Percentiles rank a stretch among this genome's conserved stretches.
These are phyloP conservation scores for Solanum peruvianum DNA, from an alignment of 257 asterid genomes.

Conservation along the genomic window DNA sequence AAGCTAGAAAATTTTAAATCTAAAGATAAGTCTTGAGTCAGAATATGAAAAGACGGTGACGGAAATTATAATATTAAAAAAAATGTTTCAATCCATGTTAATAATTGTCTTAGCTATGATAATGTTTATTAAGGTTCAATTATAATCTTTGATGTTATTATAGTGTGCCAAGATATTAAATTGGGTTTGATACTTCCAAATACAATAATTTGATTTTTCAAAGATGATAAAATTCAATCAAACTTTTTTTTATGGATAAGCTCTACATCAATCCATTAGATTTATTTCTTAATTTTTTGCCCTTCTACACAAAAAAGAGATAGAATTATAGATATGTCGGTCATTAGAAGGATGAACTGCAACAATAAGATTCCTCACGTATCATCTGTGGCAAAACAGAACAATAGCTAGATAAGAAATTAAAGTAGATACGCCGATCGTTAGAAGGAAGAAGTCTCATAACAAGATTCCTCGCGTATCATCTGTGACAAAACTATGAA, in stretches of 20 bases:
- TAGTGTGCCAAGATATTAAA: neutral
- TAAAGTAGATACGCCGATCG: neutral
- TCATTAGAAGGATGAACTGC: neutral
- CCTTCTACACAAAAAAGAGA: neutral
- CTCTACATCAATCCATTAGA: neutral
- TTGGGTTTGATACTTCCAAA: neutral
- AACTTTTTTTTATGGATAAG: neutral
- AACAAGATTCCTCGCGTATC: neutral
- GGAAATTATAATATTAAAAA: too few relatives aligned
- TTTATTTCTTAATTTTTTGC: neutral
- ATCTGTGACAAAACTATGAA: neutral
- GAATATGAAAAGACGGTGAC: neutral
- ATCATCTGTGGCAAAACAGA: neutral
- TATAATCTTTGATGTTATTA: neutral
- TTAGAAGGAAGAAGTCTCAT: neutral
- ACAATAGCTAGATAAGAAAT: neutral
- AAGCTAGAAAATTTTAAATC: neutral
- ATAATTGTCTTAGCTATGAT: neutral
- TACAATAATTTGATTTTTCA: neutral
- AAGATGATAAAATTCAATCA: neutral
- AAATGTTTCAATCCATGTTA: neutral
- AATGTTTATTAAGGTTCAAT: neutral
- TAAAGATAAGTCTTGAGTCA: neutral
- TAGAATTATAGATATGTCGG: neutral
- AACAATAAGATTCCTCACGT: neutral